Evolutionary conservation across 1,284 basidiomycete genomes (phyloP), one percentile per base, ranked within the genome.

Genomic region (Sanghuangporus weigelae): DNA sequence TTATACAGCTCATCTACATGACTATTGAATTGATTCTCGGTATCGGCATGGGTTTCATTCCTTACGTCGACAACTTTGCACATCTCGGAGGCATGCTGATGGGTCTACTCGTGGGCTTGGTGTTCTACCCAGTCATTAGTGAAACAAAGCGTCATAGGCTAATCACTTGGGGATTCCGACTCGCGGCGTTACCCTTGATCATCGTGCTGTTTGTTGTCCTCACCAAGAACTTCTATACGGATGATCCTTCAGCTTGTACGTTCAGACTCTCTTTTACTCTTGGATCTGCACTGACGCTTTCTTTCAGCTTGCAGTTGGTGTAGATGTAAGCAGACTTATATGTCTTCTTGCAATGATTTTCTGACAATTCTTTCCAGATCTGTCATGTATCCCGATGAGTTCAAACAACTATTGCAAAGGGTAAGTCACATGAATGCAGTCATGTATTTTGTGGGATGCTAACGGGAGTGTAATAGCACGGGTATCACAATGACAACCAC

Each of bases 41-140:
- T 62, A 78, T 98, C 61, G 95, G 85, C 0, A 81, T 98, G 60
- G 96, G 95, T 23, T 93, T 86, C 72, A 90, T 94, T 70, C 88
- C 89, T 60, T 88, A 83, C 68, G 83, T 92, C 10, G 90, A 92
- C 68, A 92, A 93, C 69, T 92, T 92, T 69, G 89, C 87, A 14
- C 90, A 92, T 73, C 78, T 92, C 26, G 91, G 90, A 62, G 92
- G 90, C 35, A 87, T 92, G 67, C 77, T 89, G 31, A 91, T 95
- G 85, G 95, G 95, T 10, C 79, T 98, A 2, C 81, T 98, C 7
- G 82, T 90, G 40, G 90, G 87, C 39, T 87, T 90, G 61, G 82
- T 90, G 2, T 85, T 98, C 67, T 95, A 96, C 71, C 96, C 95
- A 4, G 86, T 95, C n/a, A 93, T 98, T 65, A 91, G 86, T 68